Evolutionary conservation across 441 rosid species (phyloP), one percentile per base, ranked within the genome.

Genomic region (Adansonia rubrostipa): DNA sequence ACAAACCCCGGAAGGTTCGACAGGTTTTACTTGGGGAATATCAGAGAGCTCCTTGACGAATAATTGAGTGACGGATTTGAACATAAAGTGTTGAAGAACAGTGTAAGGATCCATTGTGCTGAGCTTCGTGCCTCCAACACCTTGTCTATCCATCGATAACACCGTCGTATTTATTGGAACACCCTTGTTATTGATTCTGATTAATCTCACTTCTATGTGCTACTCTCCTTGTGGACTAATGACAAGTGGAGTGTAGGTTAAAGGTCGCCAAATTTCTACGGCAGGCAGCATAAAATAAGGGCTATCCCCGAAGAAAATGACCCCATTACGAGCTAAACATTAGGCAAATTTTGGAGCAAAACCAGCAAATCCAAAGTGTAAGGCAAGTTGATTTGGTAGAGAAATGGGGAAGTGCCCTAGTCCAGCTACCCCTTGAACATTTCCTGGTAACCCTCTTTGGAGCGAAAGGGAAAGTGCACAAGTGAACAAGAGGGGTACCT

Each of bases 251-350:
- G 86, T 79, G 20, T 68, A 83, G 65, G 60, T 65, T 20, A 80
- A 44, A 0, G 77, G 40, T 9, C 81, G 71, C 0, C 80, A 73
- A 15, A 81, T 58, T 0, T 84, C 80, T 7, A 72, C 28, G 5
- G 76, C 78, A n/a, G 82, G 79, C 6, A 9, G 82, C 84, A 77
- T 74, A 47, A 28, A 64, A 17, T 72, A 84, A 6, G 86, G 87
- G 4, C 76, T 81, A 0, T 75, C 76, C 6, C 87, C 89, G 2
- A 86, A 84, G 83, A 82, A 82, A 36, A 83, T 68, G 68, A 17
- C 82, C 0, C 87, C 85, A 5, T 51, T 22, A 0, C 75, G 48
- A 57, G 81, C 50, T 9, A 84, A 76, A 67, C 87, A 86, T 54
- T 80, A 10, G 78, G 81, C 78, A 24, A 86, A 84, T 9, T 45